Evolutionary conservation across 202 grass and related monocot genomes (phyloP), one percentile per base, ranked within the genome.

Genomic region (Miscanthus sacchariflorus): DNA sequence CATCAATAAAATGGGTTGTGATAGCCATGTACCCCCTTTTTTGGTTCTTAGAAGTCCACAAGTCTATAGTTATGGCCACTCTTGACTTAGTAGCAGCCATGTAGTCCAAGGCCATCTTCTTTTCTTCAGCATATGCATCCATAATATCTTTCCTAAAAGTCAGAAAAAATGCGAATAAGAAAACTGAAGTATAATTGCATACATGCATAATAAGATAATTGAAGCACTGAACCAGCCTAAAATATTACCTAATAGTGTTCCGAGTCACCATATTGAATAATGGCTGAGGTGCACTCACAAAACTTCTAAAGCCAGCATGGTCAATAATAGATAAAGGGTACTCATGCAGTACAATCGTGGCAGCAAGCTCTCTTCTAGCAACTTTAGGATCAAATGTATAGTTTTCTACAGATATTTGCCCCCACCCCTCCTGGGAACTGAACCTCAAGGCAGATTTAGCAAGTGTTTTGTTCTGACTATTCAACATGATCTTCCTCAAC

Each of bases 131-230:
- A 35, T 68, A 68, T 14, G 27, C 1, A 35, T 68, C 13, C 27
- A 68, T 35, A 15, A 68, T 68, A 0, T 68, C 28, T 28, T 68
- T 68, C 2, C 66, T 56, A 56, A 19, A 4, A 45, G 2, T 2
- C 0, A 0, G 9, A 7, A 8, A 43, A 43, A 9, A 7, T 1
- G 4, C 18, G 49, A 6, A 6, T 15, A 1, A 12, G 14, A 68
- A 5, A 15, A 2, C 43, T 13, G 2, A 30, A 27, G 28, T 66
- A 0, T 28, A 21, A 28, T 14, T 13, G 4, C 12, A 14, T 4
- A 5, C 2, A 67, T 5, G 5, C 0, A 67, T 1, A 68, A 1
- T 2, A 1, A 0, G 5, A 5, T 30, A 30, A 30, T 6, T 0
- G 13, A 1, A 8, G 7, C 18, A 19, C 4, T 45, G 12, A 39